Conservation (phyloP, 768 basidiomycete species). For the Tricholoma terreum region DNA sequence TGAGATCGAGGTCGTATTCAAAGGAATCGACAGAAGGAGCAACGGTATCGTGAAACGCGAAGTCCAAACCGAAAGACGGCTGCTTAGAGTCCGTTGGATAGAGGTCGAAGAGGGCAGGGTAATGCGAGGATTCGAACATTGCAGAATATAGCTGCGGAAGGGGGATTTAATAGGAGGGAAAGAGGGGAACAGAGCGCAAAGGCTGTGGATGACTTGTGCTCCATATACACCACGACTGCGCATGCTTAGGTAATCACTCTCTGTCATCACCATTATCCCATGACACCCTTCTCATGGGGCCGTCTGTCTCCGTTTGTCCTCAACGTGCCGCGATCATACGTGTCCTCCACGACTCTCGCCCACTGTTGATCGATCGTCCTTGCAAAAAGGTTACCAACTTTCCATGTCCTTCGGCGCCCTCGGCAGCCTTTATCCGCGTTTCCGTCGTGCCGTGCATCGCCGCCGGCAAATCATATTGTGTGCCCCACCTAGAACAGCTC, state of each 20-base stretch:
- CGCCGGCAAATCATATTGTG: too few species aligned
- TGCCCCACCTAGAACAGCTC: too few species aligned
- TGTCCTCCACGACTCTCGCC: too few species aligned
- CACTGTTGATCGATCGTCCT: too few species aligned
- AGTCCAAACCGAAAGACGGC: conserved; percentile 45
- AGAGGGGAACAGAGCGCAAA: conserved; percentile 2
- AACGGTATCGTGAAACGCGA: conserved; percentile 71
- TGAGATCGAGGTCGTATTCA: conserved; percentile 80
- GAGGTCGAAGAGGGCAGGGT: conserved; percentile 9
- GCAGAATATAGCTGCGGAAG: conserved; percentile 10
- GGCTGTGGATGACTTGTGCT: conserved; percentile 4
- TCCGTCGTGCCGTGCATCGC: too few species aligned
- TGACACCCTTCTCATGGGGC: too few species aligned
- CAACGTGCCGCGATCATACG: too few species aligned
- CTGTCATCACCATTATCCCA: too few species aligned
- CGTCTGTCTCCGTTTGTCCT: too few species aligned
- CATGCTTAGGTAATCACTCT: conserved; percentile 12
- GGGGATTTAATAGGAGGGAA: conserved; percentile 11
- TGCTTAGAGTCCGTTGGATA: conserved; percentile 18
- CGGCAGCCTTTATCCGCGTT: too few species aligned
- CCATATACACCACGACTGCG: conserved; percentile 13
- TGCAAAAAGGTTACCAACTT: too few species aligned
- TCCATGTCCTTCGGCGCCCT: too few species aligned
- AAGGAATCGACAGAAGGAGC: conserved; percentile 81
- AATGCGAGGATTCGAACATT: conserved; percentile 16